Base-by-base conservation (phyloP, 2,329 filamentous ascomycete genomes). In the Emmonsiellopsis sp. region DNA sequence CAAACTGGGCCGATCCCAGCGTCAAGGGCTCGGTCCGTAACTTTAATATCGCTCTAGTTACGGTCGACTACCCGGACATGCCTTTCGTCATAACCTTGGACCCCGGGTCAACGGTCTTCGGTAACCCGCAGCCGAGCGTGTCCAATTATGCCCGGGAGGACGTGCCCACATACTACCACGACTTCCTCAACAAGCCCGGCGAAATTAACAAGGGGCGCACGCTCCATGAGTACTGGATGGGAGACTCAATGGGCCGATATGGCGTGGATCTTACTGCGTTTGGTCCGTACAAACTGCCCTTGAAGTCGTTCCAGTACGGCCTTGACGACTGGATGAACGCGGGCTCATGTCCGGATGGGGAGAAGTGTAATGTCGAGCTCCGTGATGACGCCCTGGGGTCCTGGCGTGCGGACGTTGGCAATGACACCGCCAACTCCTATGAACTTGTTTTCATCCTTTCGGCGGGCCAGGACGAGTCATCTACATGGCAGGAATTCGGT, bases 201-300 rank as follows among this genome's bases (percentile, higher is more conserved):
- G 46, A 58, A 43, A 42, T 57, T 34, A 58, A 58, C 27, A 42
- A 39, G 31, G 55, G 55, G 27, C 57, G 57, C 32, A 58, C 57
- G 5, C 55, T 58, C 27, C 57, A 58, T 51, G 57, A 58, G 37
- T 58, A 58, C 48, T 58, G 55, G 57, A 58, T 58, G 57, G 49
- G 49, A 7, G 57, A 58, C 27, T 58, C 57, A 17, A 55, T 53
- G 39, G 57, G 57, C 31, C 55, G 53, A 14, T 58, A 51, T 33
- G 57, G 57, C 33, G 57, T 58, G 13, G 57, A 58, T 34, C 53
- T 58, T 21, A 58, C 57, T 10, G 47, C 46, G n/a, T 58, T 58
- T 45, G 57, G 57, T 3, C 50, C 52, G 10, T 58, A 58, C 44
- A 46, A 52, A 42, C 33, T 58, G 55, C 55, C 57, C 5, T 31